Conservation (phyloP, 202 grass and related monocot species). For the Panicum hallii region DNA sequence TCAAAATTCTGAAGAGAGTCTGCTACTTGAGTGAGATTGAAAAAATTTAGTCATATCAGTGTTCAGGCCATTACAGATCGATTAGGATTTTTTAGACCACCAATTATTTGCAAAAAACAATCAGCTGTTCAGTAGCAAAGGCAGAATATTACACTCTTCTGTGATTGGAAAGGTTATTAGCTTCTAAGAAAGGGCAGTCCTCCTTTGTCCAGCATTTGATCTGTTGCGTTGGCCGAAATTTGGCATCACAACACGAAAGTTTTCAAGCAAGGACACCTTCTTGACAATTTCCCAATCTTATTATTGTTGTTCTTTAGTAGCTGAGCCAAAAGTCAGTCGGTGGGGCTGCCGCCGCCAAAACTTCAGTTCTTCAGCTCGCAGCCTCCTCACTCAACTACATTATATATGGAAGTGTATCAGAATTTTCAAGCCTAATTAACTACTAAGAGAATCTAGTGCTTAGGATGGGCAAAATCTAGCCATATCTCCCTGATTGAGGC, state of each 20-base stretch:
- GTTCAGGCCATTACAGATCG: background rate
- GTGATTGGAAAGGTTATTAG: background rate
- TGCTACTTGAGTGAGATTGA: background rate
- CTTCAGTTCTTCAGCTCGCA: background rate
- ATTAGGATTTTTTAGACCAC: background rate
- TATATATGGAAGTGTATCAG: background rate
- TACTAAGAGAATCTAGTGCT: background rate
- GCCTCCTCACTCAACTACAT: background rate
- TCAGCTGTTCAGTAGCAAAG: background rate
- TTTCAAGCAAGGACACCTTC: conserved; percentile 8
- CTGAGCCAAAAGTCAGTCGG: background rate
- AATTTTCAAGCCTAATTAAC: background rate
- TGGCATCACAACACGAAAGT: background rate
- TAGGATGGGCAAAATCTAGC: background rate
- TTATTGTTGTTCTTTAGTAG: background rate
- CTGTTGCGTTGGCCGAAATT: background rate
- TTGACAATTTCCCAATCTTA: conserved; percentile 9
- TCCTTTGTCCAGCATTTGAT: background rate
- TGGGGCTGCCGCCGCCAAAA: background rate
- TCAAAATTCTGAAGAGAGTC: background rate
- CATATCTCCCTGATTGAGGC: background rate
- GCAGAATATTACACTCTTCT: background rate
- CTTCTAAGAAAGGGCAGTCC: background rate
- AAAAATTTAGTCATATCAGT: background rate
- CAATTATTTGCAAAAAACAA: background rate